Base-by-base conservation (phyloP, 139 green algal genomes). In the Chlamydomonas incerta region DNA sequence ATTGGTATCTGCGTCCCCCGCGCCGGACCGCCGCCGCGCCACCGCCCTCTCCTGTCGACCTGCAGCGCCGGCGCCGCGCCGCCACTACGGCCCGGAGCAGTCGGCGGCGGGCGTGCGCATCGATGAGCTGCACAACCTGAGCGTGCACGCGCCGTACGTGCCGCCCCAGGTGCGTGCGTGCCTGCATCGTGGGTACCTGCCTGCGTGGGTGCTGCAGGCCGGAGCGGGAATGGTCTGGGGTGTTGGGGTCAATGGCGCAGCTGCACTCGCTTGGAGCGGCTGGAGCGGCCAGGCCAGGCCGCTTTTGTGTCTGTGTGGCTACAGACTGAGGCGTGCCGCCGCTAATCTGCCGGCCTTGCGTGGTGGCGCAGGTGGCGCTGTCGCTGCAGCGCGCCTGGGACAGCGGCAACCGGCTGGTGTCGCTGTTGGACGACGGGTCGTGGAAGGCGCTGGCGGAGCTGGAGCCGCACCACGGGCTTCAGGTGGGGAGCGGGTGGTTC, bases 361-460 rank as follows among this genome's bases (percentile, higher is more conserved):
- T 95, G 66, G 88, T 92, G 58, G 82, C 87, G 2, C 74, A 77
- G 0, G 80, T 90, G 20, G 90, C 93, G 4, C 70, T 95, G n/a
- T 89, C 88, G 75, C 89, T 95, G 55, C 93, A 95, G 85, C 68
- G 88, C 80, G 84, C 94, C 74, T 95, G 93, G 93, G 93, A 95
- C 88, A 85, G 58, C 18, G 91, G 91, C 62, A 91, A 92, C 81
- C 86, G 88, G 68, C 88, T 95, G 41, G 91, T 95, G 23, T 88
- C 83, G 14, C 50, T 94, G 69, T 82, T 95, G 71, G 88, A 95
- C 83, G 90, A 95, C 17, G 75, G 80, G 23, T 62, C 69, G 21
- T 91, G 87, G 87, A 74, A 88, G 57, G 85, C 80, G 34, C 85
- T 91, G 14, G 72, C 81, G 26, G 74, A 87, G 72, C 67, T 91